Percentiles rank a stretch among this genome's conserved stretches.
Evolutionary conservation across 1,284 basidiomycete species (phyloP).

Genomic region (Chiua sp.): DNA sequence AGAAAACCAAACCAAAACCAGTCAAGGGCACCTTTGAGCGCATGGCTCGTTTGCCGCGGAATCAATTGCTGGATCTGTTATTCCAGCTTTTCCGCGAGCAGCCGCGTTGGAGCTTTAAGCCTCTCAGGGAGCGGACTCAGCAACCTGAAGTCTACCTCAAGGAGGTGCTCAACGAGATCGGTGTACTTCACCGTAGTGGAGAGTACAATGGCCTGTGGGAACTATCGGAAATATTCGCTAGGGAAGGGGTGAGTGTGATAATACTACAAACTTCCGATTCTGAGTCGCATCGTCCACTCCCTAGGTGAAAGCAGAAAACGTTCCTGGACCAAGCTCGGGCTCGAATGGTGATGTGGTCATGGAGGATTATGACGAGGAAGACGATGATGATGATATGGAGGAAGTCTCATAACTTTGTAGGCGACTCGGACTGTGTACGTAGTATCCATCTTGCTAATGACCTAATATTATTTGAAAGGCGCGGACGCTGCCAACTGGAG

Average conservation of each 20-base stretch:
- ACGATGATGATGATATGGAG: slow-evolving; percentile 56
- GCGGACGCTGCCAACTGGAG: too few relatives aligned
- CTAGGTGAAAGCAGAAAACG: slow-evolving; percentile 63
- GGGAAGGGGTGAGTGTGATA: slow-evolving; percentile 57
- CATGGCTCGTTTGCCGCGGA: slow-evolving; percentile 75
- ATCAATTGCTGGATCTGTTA: slow-evolving; percentile 88
- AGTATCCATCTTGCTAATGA: neutral
- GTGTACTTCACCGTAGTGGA: slow-evolving; percentile 81
- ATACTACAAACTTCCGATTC: slow-evolving; percentile 34
- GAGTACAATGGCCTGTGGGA: slow-evolving; percentile 76
- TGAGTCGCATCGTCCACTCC: slow-evolving; percentile 17
- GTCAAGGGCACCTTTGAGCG: slow-evolving; percentile 81
- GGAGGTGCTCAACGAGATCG: slow-evolving; percentile 85
- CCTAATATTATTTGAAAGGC: too few relatives aligned
- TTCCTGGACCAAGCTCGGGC: slow-evolving; percentile 46
- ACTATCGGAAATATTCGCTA: slow-evolving; percentile 68
- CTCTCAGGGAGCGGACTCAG: slow-evolving; percentile 80
- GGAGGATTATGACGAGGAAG: slow-evolving; percentile 48
- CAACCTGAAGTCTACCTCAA: slow-evolving; percentile 94
- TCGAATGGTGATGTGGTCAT: slow-evolving; percentile 40
- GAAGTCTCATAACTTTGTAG: slow-evolving; percentile 47
- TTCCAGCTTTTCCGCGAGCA: slow-evolving; percentile 82
- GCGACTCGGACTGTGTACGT: neutral
- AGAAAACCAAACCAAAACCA: slow-evolving; percentile 68
- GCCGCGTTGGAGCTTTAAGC: slow-evolving; percentile 85